Percentiles rank a stretch among this genome's conserved stretches.
Conservation (phyloP, 805 yeast genomes). For the Lipomyces lipofer region DNA sequence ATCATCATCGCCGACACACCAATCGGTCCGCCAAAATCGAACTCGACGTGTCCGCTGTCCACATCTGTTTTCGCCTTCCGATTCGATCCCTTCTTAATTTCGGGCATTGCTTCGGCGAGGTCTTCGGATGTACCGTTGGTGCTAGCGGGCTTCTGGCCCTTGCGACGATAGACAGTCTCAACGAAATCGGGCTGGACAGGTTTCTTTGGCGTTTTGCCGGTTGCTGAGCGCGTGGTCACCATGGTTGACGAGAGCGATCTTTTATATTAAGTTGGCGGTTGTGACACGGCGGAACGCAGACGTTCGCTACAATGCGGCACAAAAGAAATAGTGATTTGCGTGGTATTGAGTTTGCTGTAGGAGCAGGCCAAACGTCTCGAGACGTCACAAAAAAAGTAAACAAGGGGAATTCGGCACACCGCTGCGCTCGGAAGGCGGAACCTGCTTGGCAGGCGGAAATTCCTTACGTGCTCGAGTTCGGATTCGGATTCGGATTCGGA, state of each 20-base stretch:
- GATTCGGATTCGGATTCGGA: constrained; percentile 1
- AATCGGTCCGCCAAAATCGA: constrained; percentile 89
- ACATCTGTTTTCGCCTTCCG: background rate
- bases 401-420: too few species aligned
- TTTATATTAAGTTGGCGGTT: background rate
- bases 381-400: too few species aligned
- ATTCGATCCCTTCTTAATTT: background rate
- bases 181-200: constrained; percentile 16
- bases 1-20: constrained; percentile 91
- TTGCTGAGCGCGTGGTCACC: constrained; percentile 26
- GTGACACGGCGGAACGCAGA: background rate
- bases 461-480: background rate
- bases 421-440: too few species aligned
- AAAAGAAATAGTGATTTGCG: background rate
- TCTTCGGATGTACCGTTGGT: background rate
- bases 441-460: too few species aligned
- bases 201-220: constrained; percentile 26
- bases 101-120: background rate
- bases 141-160: background rate
- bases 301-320: background rate
- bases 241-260: background rate
- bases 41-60: constrained; percentile 40
- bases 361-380: too few species aligned
- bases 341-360: too few species aligned
- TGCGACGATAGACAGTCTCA: constrained; percentile 14